A percentile compares a stretch with the other conserved stretches of the same genome.
phyloP scores from a whole-genome alignment of 2,329 filamentous ascomycete genomes.

The Fusarium denticulatum region DNA sequence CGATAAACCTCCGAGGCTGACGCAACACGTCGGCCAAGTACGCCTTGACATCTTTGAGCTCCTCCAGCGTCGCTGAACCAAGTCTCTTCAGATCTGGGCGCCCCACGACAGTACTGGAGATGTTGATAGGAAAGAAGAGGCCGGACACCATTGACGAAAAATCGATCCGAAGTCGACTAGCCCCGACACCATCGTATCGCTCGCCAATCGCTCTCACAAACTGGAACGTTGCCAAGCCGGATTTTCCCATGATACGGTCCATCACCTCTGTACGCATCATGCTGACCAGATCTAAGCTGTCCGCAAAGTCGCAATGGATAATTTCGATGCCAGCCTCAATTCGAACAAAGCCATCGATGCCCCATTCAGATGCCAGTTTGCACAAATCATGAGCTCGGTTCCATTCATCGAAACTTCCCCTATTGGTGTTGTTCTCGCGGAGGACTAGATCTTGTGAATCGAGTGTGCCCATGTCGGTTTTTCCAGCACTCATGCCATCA shows the following conservation, averaged over 20 bases:
- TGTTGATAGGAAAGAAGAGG: slow-evolving; percentile 61
- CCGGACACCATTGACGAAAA: slow-evolving; percentile 63
- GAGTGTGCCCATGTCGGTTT: slow-evolving; percentile 71
- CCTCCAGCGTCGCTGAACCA: slow-evolving; percentile 39
- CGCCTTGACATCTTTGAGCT: slow-evolving; percentile 50
- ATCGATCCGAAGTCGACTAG: slow-evolving; percentile 55
- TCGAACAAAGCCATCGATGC: slow-evolving; percentile 72
- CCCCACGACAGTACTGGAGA: slow-evolving; percentile 53
- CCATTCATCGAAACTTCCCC: slow-evolving; percentile 52
- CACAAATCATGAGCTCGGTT: slow-evolving; percentile 67
- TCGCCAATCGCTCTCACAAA: slow-evolving; percentile 54
- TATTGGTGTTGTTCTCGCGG: slow-evolving; percentile 49
- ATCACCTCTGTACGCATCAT: slow-evolving; percentile 42
- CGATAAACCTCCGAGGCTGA: slow-evolving; percentile 41
- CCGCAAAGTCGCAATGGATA: slow-evolving; percentile 71
- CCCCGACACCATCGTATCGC: slow-evolving; percentile 58
- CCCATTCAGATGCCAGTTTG: slow-evolving; percentile 60
- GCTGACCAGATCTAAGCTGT: slow-evolving; percentile 52
- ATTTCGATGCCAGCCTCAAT: slow-evolving; percentile 78
- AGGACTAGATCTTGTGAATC: slow-evolving; percentile 74
- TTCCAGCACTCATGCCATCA: slow-evolving; percentile 76
- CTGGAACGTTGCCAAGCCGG: slow-evolving; percentile 49
- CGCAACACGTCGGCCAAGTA: slow-evolving; percentile 58
- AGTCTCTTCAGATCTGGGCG: slow-evolving; percentile 50
- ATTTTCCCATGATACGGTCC: slow-evolving; percentile 24